phyloP scores from a whole-genome alignment of 2,329 filamentous ascomycete genomes.

The Ceratocystis albifundus region DNA sequence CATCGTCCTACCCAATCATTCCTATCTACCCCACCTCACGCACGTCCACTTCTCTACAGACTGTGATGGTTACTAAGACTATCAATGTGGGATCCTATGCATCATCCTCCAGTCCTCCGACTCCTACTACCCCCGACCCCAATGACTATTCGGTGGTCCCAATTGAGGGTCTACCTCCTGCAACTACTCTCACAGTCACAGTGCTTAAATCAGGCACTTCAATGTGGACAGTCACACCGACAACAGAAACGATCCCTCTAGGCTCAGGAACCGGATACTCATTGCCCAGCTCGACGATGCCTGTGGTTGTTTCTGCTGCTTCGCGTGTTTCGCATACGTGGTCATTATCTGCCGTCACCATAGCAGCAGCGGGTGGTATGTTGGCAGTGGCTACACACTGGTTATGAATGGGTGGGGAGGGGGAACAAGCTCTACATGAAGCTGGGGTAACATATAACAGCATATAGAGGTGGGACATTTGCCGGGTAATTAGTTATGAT shows the following conservation, averaged over 20 bases:
- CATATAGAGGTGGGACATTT: neutral
- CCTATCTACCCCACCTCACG: slow-evolving; percentile 18
- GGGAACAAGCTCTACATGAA: neutral
- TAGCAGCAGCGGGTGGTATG: slow-evolving; percentile 20
- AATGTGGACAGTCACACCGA: slow-evolving; percentile 20
- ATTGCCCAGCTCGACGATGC: slow-evolving; percentile 7
- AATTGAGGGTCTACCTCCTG: slow-evolving; percentile 16
- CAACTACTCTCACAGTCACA: slow-evolving; percentile 19
- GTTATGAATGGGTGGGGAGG: neutral
- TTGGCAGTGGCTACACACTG: slow-evolving; percentile 9
- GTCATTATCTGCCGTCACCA: neutral
- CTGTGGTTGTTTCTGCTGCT: slow-evolving; percentile 20
- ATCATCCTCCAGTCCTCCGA: slow-evolving; percentile 6
- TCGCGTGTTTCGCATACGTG: slow-evolving; percentile 22
- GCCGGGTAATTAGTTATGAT: neutral
- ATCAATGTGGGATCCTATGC: slow-evolving; percentile 8
- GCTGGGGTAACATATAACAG: neutral
- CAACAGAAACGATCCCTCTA: slow-evolving; percentile 3
- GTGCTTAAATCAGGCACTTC: slow-evolving; percentile 20
- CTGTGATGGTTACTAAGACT: slow-evolving; percentile 20
- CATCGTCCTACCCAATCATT: slow-evolving; percentile 18
- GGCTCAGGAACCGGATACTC: slow-evolving; percentile 16
- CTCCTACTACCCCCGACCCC: neutral
- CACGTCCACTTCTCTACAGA: slow-evolving; percentile 11
- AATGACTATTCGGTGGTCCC: slow-evolving; percentile 20